Base-by-base conservation (phyloP, 768 basidiomycete species). In the Xerocomus potaroensis region DNA sequence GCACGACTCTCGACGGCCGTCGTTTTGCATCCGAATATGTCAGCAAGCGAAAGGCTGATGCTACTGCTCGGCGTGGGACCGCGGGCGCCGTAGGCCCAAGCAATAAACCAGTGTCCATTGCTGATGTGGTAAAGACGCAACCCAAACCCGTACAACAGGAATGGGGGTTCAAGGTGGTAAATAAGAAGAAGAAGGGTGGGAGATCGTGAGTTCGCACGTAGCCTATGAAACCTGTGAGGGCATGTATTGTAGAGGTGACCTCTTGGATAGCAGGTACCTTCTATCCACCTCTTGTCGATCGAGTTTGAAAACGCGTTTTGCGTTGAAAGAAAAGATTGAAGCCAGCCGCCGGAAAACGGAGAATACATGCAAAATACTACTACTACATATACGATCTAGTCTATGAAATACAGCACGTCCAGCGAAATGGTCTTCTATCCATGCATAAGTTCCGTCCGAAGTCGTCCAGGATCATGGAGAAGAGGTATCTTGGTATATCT, bases 21-120 rank as follows among this genome's bases (percentile, higher is more conserved):
- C 81, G 95, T 30, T 99, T 98, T 61, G 94, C 96, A 4, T 77
- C 88, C 11, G 94, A 98, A 55, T 99, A 91, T 59, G 80, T 92
- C 43, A 79, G 75, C 51, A 89, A 80, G 62, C 85, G 96, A 42
- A 94, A 92, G 69, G 78, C 77, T 16, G 95, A 98, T 63, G 86
- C 83, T 1, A 72, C 72, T 12, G 58, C 75, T 18, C 69, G 77
- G 40, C 72, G 74, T 40, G 83, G 80, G 50, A 71, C 64, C 10
- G 65, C 65, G 37, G 66, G 64, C n/a, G 54, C 70, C 15, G 53
- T 58, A 27, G 59, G 59, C 3, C 34, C 60, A 4, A 51, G 62
- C 4, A 69, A 70, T 8, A 86, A 85, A 55, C 71, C 75, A 24
- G 71, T 84, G 18, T 87, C 87, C 1, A 87, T 91, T 51, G 90